A percentile compares a stretch with the other conserved stretches of the same genome.
Conservation (phyloP, 2,329 filamentous ascomycete species). For the Chaetomiaceae sp. region DNA sequence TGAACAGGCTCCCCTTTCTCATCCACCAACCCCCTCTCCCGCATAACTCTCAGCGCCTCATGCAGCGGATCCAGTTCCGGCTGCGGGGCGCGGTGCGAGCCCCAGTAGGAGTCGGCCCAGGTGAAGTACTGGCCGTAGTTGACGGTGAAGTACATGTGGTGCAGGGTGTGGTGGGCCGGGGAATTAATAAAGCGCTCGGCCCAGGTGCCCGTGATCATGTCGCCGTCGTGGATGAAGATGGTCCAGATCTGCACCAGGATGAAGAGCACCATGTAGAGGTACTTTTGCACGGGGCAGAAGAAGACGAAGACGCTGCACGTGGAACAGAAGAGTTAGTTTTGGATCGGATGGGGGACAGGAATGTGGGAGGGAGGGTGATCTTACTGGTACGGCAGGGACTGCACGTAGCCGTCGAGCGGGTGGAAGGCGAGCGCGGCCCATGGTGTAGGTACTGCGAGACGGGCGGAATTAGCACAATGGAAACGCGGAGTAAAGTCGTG, state of each 20-base stretch:
- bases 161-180: constrained; percentile 42
- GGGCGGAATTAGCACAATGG: background rate
- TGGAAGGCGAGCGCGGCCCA: constrained; percentile 44
- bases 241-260: constrained; percentile 42
- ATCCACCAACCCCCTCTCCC: constrained; percentile 38
- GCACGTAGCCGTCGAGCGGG: constrained; percentile 40
- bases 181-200: constrained; percentile 43
- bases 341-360: background rate
- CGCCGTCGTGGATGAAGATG: constrained; percentile 44
- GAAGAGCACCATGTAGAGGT: constrained; percentile 40
- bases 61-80: constrained; percentile 39
- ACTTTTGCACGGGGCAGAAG: constrained; percentile 40
- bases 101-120: constrained; percentile 40
- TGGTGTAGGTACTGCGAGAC: constrained; percentile 36
- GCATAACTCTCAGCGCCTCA: constrained; percentile 39
- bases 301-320: constrained; percentile 36
- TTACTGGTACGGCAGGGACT: constrained; percentile 42
- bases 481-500: background rate
- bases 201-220: constrained; percentile 43
- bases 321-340: background rate
- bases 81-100: constrained; percentile 38
- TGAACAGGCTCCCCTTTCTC: constrained; percentile 36
- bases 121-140: constrained; percentile 46
- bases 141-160: constrained; percentile 45
- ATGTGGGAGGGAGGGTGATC: constrained; percentile 11